Conservation (phyloP, 768 basidiomycete species). For the Calocybe cyanea region DNA sequence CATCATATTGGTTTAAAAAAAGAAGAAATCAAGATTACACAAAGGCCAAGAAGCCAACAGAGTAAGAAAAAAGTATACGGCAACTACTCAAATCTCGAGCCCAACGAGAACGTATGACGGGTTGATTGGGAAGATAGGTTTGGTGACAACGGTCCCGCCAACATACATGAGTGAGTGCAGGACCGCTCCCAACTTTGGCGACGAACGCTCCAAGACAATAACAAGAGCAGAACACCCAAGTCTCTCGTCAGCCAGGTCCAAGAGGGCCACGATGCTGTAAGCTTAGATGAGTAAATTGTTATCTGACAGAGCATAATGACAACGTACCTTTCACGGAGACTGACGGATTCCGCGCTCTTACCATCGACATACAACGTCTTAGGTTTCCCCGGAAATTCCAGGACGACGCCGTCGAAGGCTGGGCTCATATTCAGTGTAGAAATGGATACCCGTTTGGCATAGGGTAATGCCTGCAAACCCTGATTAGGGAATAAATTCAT, state of each 20-base stretch:
- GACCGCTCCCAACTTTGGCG: conserved; percentile 65
- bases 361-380: conserved; percentile 85
- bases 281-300: conserved; percentile 8
- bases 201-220: conserved; percentile 74
- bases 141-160: conserved; percentile 81
- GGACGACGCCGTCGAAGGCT: conserved; percentile 74
- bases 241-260: conserved; percentile 85
- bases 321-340: conserved; percentile 75
- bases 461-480: conserved; percentile 63
- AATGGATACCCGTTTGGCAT: conserved; percentile 72
- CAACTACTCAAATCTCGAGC: conserved; percentile 60
- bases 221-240: conserved; percentile 74
- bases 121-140: conserved; percentile 72
- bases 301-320: conserved; percentile 6
- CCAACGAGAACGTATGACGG: conserved; percentile 82
- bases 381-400: conserved; percentile 64
- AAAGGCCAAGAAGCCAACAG: no score
- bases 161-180: conserved; percentile 93
- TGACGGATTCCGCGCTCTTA: conserved; percentile 75
- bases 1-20: no score
- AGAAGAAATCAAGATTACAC: background rate
- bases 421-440: conserved; percentile 64
- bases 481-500: conserved; percentile 74
- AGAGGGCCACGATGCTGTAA: conserved; percentile 73
- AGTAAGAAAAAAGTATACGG: background rate